Evolutionary conservation across 352 stramenopile species (phyloP).

Genomic region (Globisporangium emineosum): DNA sequence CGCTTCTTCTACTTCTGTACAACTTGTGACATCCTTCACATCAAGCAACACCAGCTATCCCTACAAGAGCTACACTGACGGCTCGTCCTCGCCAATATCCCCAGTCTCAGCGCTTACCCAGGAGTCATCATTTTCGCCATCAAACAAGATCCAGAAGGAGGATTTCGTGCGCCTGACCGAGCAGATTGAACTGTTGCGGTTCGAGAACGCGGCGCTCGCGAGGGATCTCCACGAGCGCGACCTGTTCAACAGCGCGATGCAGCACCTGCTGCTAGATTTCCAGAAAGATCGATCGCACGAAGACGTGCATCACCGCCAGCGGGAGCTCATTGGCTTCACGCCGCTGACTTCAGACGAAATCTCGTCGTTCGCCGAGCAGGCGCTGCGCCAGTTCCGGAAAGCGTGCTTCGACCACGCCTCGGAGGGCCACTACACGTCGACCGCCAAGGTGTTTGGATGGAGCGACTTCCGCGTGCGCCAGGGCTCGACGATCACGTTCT

Average conservation of each 20-base stretch:
- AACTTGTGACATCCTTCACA: not conserved
- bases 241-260: constrained; percentile 43
- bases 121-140: not conserved
- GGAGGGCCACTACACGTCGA: constrained; percentile 26
- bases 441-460: constrained; percentile 47
- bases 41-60: not conserved
- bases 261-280: constrained; percentile 55
- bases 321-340: constrained; percentile 28
- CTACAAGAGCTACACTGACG: not conserved
- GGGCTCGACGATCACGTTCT: constrained; percentile 47
- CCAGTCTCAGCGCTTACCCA: not conserved
- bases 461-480: constrained; percentile 37
- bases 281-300: constrained; percentile 19
- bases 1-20: not conserved
- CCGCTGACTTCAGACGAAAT: constrained; percentile 37
- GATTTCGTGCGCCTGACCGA: constrained; percentile 43
- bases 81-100: not conserved
- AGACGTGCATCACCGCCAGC: constrained; percentile 7
- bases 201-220: constrained; percentile 41
- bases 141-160: constrained; percentile 13
- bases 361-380: constrained; percentile 21
- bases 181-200: constrained; percentile 44
- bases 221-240: constrained; percentile 41
- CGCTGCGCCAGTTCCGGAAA: constrained; percentile 31
- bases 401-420: constrained; percentile 30